These are phyloP conservation scores for Termitomyces sp. DNA, from an alignment of 768 basidiomycete genomes.

Conservation along the genomic window DNA sequence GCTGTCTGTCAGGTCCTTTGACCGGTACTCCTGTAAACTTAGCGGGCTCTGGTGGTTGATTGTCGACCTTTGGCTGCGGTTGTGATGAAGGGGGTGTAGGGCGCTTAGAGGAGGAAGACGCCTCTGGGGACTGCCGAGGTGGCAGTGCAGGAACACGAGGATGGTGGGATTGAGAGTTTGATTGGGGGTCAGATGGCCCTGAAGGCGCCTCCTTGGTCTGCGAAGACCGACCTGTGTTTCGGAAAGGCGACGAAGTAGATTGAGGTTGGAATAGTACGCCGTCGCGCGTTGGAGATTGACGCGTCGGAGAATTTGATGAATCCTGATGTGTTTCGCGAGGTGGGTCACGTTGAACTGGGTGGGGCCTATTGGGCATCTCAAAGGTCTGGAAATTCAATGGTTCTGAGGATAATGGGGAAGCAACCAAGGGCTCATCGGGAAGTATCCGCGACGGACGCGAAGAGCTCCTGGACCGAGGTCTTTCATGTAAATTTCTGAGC, in stretches of 20 bases:
- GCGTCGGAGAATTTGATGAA: background rate
- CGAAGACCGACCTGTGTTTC: background rate
- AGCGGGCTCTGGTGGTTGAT: background rate
- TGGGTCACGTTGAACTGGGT: background rate
- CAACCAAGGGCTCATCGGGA: background rate
- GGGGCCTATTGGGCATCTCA: background rate
- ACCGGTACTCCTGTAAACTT: background rate
- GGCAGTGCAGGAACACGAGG: slow-evolving; percentile 1
- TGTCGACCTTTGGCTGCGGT: background rate
- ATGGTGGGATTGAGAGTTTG: background rate
- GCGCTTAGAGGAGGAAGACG: background rate
- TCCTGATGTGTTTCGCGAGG: background rate
- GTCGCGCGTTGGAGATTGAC: background rate
- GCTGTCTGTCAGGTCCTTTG: background rate
- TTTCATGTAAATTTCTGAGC: background rate
- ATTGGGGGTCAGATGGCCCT: background rate
- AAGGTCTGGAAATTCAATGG: background rate
- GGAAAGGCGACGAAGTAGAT: slow-evolving; percentile 7
- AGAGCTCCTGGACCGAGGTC: background rate
- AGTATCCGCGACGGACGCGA: slow-evolving; percentile 1
- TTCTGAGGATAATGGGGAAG: background rate
- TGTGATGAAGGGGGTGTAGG: background rate
- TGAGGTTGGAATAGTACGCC: slow-evolving; percentile 7
- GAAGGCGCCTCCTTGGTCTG: background rate
- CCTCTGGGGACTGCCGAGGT: background rate